phyloP scores from a whole-genome alignment of 345 rosid species.

The Cardamine chenopodiifolia region DNA sequence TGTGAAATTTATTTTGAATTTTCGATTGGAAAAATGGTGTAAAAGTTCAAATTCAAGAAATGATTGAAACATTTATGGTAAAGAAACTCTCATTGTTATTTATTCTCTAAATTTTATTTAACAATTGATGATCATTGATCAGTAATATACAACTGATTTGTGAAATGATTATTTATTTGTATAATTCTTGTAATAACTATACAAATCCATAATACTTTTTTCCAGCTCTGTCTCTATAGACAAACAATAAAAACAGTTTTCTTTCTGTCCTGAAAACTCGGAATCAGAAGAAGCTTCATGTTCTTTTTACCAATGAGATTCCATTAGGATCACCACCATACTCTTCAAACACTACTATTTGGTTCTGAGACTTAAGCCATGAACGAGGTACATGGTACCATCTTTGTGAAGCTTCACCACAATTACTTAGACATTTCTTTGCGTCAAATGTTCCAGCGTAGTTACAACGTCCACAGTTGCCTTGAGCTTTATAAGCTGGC shows the following conservation, averaged over 20 bases:
- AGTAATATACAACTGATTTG: constrained; percentile 6
- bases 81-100: background rate
- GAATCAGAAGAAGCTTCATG: constrained; percentile 38
- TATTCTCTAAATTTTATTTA: constrained; percentile 14
- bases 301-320: constrained; percentile 67
- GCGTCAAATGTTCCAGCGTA: constrained; percentile 63
- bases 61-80: background rate
- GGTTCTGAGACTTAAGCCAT: constrained; percentile 74
- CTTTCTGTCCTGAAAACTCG: constrained; percentile 25
- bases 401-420: constrained; percentile 87
- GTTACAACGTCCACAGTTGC: constrained; percentile 68
- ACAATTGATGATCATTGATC: background rate
- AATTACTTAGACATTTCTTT: constrained; percentile 59
- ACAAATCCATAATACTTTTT: background rate
- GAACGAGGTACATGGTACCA: constrained; percentile 94
- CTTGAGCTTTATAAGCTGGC: constrained; percentile 70
- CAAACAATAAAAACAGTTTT: constrained; percentile 23
- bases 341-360: constrained; percentile 77
- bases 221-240: constrained; percentile 27
- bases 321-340: constrained; percentile 89
- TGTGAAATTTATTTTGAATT: background rate
- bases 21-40: background rate
- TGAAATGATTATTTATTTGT: too few relatives aligned
- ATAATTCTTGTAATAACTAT: constrained; percentile 29
- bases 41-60: background rate